phyloP scores from a whole-genome alignment of 768 basidiomycete species.

The Trametes meyenii region DNA sequence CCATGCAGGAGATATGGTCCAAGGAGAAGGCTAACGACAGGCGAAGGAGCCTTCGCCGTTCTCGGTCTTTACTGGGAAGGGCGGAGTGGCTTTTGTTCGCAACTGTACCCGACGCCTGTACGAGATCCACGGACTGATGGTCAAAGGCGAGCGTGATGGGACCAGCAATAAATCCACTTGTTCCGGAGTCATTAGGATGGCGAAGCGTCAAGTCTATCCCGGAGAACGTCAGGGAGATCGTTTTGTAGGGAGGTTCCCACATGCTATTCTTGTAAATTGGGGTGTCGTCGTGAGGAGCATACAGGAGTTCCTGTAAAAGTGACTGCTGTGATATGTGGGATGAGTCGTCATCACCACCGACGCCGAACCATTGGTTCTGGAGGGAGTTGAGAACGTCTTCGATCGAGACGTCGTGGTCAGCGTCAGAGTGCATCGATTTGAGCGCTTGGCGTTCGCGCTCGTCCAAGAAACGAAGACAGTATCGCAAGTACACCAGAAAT shows the following conservation, averaged over 20 bases:
- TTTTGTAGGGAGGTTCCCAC: slow-evolving; percentile 1
- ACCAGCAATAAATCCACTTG: slow-evolving; percentile 18
- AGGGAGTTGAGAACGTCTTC: slow-evolving; percentile 22
- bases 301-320: slow-evolving; percentile 21
- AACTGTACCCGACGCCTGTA: background rate
- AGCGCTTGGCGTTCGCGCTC: slow-evolving; percentile 33
- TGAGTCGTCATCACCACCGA: slow-evolving; percentile 21
- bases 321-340: slow-evolving; percentile 16
- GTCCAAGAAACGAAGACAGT: slow-evolving; percentile 53
- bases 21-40: slow-evolving; percentile 6
- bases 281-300: background rate
- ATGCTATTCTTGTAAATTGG: background rate
- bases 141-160: background rate
- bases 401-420: slow-evolving; percentile 13
- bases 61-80: background rate
- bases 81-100: slow-evolving; percentile 8
- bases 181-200: slow-evolving; percentile 7
- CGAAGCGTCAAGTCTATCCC: slow-evolving; percentile 5
- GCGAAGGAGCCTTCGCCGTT: slow-evolving; percentile 2
- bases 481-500: slow-evolving; percentile 78
- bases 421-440: slow-evolving; percentile 2
- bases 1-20: slow-evolving; percentile 16
- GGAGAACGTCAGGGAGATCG: background rate
- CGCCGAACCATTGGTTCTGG: slow-evolving; percentile 21
- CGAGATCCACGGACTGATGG: slow-evolving; percentile 5